Evolutionary conservation across 1,284 basidiomycete genomes (phyloP).

Genomic region (Neotropicomus parvogracilis): DNA sequence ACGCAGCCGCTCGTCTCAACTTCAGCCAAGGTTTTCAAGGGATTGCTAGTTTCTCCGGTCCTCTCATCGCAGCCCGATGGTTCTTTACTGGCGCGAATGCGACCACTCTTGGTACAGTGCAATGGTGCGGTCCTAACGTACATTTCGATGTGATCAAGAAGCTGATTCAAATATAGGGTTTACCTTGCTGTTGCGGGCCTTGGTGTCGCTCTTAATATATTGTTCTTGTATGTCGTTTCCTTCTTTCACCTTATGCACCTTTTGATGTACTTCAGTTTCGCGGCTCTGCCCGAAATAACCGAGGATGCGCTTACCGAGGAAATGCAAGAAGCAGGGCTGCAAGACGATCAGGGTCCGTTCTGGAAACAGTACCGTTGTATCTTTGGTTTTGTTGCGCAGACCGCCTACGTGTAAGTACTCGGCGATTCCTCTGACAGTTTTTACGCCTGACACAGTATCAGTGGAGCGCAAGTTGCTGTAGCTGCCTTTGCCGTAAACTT

Average conservation of each 20-base stretch:
- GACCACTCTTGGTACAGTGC: conserved; percentile 63
- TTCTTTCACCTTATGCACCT: not conserved
- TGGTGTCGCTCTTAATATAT: conserved; percentile 57
- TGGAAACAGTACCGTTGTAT: conserved; percentile 70
- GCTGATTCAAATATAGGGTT: conserved; percentile 44
- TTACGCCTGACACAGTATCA: conserved; percentile 21
- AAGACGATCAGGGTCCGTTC: conserved; percentile 53
- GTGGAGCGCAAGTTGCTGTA: conserved; percentile 71
- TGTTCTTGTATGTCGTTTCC: conserved; percentile 54
- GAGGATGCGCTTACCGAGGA: conserved; percentile 60
- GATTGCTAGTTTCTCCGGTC: conserved; percentile 74
- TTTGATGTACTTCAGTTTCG: conserved; percentile 44
- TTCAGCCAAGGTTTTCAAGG: conserved; percentile 84
- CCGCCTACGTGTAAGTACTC: conserved; percentile 53
- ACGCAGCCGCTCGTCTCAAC: conserved; percentile 75
- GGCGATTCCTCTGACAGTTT: not conserved
- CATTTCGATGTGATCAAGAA: not conserved
- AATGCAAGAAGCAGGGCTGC: conserved; percentile 42
- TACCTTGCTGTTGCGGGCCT: conserved; percentile 75
- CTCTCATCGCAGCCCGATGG: conserved; percentile 73
- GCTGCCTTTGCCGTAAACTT: conserved; percentile 74
- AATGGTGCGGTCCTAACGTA: conserved; percentile 46
- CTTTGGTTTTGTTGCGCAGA: conserved; percentile 73
- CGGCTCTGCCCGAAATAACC: conserved; percentile 71
- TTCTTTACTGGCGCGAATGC: conserved; percentile 69